Evolutionary conservation across 2,329 filamentous ascomycete species (phyloP).

Genomic region (Colletotrichum spinosum): DNA sequence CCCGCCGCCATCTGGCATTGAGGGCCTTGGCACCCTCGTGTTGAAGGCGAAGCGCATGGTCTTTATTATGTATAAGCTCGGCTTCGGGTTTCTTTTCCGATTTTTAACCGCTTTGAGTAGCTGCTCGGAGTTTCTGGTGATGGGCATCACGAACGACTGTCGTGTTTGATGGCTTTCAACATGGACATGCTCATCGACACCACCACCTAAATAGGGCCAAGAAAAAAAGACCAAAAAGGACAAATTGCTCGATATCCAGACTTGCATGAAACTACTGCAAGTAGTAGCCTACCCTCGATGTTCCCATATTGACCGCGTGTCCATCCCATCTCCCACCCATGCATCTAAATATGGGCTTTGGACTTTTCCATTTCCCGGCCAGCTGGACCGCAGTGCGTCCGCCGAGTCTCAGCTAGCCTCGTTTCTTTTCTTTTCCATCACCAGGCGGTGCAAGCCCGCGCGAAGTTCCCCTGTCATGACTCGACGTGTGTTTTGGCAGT

Average conservation of each 20-base stretch:
- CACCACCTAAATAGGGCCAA: background rate
- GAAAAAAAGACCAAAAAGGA: background rate
- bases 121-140: too few species aligned
- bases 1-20: slow-evolving; percentile 23
- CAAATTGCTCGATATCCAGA: background rate
- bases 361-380: slow-evolving; percentile 20
- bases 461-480: slow-evolving; percentile 20
- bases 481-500: slow-evolving; percentile 15
- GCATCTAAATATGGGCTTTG: slow-evolving; percentile 15
- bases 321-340: slow-evolving; percentile 21
- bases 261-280: background rate
- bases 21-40: slow-evolving; percentile 22
- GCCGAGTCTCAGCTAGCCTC: slow-evolving; percentile 22
- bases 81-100: too few species aligned
- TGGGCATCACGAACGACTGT: too few species aligned
- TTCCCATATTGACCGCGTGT: background rate
- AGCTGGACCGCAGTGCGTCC: slow-evolving; percentile 5
- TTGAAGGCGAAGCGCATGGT: background rate
- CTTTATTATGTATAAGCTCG: too few species aligned
- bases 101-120: too few species aligned
- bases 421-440: slow-evolving; percentile 18
- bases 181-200: slow-evolving; percentile 8
- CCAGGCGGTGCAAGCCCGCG: slow-evolving; percentile 8
- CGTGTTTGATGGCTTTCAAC: too few species aligned
- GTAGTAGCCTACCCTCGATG: too few species aligned